phyloP scores from a whole-genome alignment of 306 rosid species.

The Quercus agrifolia region DNA sequence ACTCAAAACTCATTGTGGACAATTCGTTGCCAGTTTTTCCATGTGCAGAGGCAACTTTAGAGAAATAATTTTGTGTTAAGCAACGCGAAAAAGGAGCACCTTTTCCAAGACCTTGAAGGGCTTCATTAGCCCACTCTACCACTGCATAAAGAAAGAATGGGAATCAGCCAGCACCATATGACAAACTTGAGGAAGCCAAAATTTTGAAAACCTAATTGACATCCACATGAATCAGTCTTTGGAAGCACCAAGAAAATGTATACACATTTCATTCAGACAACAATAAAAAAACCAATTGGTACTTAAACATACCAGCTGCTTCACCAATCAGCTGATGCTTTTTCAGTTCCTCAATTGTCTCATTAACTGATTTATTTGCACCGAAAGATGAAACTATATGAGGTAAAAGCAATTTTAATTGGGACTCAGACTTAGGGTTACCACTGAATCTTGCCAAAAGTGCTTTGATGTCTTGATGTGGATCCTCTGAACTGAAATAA shows the following conservation, averaged over 20 bases:
- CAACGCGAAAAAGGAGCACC: slow-evolving; percentile 94
- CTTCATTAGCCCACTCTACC: slow-evolving; percentile 89
- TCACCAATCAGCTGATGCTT: slow-evolving; percentile 57
- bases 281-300: not conserved
- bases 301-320: slow-evolving; percentile 55
- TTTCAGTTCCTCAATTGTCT: slow-evolving; percentile 71
- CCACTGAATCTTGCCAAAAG: slow-evolving; percentile 63
- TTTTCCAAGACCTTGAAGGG: slow-evolving; percentile 85
- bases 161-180: not conserved
- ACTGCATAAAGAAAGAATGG: slow-evolving; percentile 40
- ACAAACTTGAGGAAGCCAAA: not conserved
- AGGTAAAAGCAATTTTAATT: slow-evolving; percentile 66
- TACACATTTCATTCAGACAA: slow-evolving; percentile 8
- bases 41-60: slow-evolving; percentile 68
- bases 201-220: not conserved
- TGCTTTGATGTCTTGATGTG: slow-evolving; percentile 69
- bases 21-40: slow-evolving; percentile 49
- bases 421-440: slow-evolving; percentile 71
- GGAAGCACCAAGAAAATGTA: not conserved
- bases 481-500: slow-evolving; percentile 72
- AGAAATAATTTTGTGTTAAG: slow-evolving; percentile 72
- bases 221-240: not conserved
- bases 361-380: slow-evolving; percentile 52
- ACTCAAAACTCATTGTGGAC: slow-evolving; percentile 56
- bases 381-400: slow-evolving; percentile 68